Conservation (phyloP, 1,284 basidiomycete genomes). For the Cutaneotrichosporon curvatum region DNA sequence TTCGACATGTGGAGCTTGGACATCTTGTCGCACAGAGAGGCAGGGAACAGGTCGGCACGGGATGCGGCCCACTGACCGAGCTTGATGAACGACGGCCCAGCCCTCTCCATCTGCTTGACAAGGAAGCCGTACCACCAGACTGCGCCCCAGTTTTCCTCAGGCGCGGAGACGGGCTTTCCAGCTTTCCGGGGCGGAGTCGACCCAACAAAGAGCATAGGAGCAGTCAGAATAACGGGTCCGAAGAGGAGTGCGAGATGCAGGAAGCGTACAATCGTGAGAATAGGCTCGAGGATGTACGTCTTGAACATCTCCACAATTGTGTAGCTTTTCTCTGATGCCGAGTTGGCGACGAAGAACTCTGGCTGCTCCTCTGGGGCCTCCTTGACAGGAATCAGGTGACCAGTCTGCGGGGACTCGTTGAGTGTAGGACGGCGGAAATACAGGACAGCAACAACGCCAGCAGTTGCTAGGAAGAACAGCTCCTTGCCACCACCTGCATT, state of each 20-base stretch:
- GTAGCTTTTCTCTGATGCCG: slow-evolving; percentile 13
- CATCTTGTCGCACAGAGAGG: slow-evolving; percentile 78
- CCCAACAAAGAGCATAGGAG: slow-evolving; percentile 81
- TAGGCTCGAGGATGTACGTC: slow-evolving; percentile 67
- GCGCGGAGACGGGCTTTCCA: slow-evolving; percentile 44
- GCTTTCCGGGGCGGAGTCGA: slow-evolving; percentile 41
- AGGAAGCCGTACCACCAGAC: slow-evolving; percentile 93
- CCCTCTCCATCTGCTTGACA: slow-evolving; percentile 82
- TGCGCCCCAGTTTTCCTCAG: slow-evolving; percentile 73
- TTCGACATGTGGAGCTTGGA: slow-evolving; percentile 85
- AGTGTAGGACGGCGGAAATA: slow-evolving; percentile 24
- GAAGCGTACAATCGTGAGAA: slow-evolving; percentile 78
- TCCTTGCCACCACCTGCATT: slow-evolving; percentile 20
- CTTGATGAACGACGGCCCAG: slow-evolving; percentile 98
- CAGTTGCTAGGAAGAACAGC: slow-evolving; percentile 21
- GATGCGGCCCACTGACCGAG: slow-evolving; percentile 98
- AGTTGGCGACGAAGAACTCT: slow-evolving; percentile 16
- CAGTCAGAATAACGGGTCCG: slow-evolving; percentile 72
- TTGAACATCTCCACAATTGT: slow-evolving; percentile 20
- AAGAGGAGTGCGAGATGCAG: slow-evolving; percentile 77
- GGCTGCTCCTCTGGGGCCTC: not conserved
- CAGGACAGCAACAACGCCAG: slow-evolving; percentile 22
- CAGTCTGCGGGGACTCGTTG: slow-evolving; percentile 14
- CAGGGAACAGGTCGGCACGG: slow-evolving; percentile 86
- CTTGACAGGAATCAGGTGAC: slow-evolving; percentile 19